Evolutionary conservation across 139 green algal genomes (phyloP).

Genomic region (Coccomyxa sp.): DNA sequence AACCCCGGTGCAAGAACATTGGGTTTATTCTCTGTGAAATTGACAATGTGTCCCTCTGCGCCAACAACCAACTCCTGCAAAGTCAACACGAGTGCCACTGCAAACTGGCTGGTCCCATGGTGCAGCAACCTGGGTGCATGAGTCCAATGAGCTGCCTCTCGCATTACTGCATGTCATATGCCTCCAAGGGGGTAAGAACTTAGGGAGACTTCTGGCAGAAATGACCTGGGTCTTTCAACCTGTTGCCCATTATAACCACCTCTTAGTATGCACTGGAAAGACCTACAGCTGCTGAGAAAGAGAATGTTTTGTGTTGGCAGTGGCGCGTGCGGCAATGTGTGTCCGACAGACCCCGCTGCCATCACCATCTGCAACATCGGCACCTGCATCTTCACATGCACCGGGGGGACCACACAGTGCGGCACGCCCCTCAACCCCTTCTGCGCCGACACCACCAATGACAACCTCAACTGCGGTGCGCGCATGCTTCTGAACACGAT

Average conservation of each 20-base stretch:
- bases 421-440: background rate
- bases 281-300: too few relatives aligned
- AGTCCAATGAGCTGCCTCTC: too few relatives aligned
- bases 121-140: background rate
- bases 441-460: background rate
- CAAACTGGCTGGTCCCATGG: background rate
- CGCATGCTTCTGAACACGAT: too few relatives aligned
- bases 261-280: too few relatives aligned
- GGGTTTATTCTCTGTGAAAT: background rate
- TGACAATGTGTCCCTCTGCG: background rate
- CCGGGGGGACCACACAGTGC: background rate
- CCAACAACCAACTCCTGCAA: background rate
- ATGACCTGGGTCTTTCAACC: too few relatives aligned
- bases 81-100: background rate
- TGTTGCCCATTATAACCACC: too few relatives aligned
- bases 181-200: too few relatives aligned
- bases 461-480: slow-evolving; percentile 6
- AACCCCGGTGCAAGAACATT: background rate
- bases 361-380: background rate
- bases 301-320: background rate
- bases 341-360: background rate
- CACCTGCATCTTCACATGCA: background rate
- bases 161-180: too few relatives aligned
- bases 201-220: too few relatives aligned
- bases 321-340: background rate